Evolutionary conservation across 495 filamentous ascomycete genomes (phyloP).

Genomic region (Amphirosellinia nigrospora): DNA sequence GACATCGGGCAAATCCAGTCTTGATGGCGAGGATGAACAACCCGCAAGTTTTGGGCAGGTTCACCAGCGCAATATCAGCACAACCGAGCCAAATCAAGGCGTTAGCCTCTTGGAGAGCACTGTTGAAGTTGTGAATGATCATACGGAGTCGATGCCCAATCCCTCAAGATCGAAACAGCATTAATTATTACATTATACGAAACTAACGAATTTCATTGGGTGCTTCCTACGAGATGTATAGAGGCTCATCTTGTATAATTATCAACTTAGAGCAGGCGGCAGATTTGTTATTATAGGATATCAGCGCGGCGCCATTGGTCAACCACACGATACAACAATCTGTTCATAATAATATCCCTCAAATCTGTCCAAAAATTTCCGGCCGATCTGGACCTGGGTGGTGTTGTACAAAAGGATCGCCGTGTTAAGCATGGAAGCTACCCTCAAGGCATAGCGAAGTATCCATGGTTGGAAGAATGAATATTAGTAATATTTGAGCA

Average conservation of each 20-base stretch:
- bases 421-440: not conserved
- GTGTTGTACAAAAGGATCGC: slow-evolving; percentile 6
- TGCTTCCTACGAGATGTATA: slow-evolving; percentile 38
- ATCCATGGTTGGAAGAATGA: slow-evolving; percentile 19
- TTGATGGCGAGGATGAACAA: slow-evolving; percentile 52
- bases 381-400: not conserved
- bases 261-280: slow-evolving; percentile 26
- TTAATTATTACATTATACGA: slow-evolving; percentile 28
- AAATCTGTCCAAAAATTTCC: not conserved
- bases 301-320: slow-evolving; percentile 27
- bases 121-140: slow-evolving; percentile 57
- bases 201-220: slow-evolving; percentile 39
- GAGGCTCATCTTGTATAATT: slow-evolving; percentile 28
- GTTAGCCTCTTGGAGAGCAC: slow-evolving; percentile 51
- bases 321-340: slow-evolving; percentile 17
- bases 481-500: slow-evolving; percentile 16
- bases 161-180: slow-evolving; percentile 29
- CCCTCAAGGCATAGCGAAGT: slow-evolving; percentile 8
- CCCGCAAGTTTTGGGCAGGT: slow-evolving; percentile 76
- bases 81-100: slow-evolving; percentile 56
- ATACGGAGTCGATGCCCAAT: slow-evolving; percentile 31
- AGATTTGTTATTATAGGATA: slow-evolving; percentile 23
- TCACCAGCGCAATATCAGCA: slow-evolving; percentile 68
- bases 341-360: slow-evolving; percentile 4
- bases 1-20: slow-evolving; percentile 28